Percentiles rank a stretch among this genome's conserved stretches.
Conservation (phyloP, 192 early-diverging fungal species). For the Allomyces macrogynus region DNA sequence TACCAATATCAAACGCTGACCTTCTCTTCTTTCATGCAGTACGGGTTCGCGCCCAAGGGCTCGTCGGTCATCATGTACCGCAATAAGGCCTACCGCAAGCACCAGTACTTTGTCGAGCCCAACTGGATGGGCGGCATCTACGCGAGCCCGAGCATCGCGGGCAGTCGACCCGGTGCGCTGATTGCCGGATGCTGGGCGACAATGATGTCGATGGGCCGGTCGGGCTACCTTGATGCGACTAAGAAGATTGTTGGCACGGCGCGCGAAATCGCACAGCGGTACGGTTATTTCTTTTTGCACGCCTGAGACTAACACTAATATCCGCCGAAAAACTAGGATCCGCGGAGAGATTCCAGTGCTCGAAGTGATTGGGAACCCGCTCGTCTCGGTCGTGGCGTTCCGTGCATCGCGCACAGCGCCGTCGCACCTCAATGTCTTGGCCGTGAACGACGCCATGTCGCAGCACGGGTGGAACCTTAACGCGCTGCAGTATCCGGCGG, state of each 20-base stretch:
- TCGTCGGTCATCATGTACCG: conserved; percentile 85
- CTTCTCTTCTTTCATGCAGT: conserved; percentile 14
- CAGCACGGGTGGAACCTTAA: conserved; percentile 68
- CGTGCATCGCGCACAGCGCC: conserved; percentile 16
- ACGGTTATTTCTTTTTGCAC: conserved; percentile 3
- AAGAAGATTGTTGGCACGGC: conserved; percentile 58
- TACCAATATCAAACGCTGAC: not conserved
- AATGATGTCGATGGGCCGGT: conserved; percentile 64
- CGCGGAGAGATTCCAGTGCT: conserved; percentile 35
- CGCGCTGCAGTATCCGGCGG: conserved; percentile 68
- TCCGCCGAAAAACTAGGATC: not conserved
- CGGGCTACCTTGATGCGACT: conserved; percentile 66
- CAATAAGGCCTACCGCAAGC: conserved; percentile 52
- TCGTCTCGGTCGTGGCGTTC: conserved; percentile 66
- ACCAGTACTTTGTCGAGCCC: conserved; percentile 77
- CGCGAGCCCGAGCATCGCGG: conserved; percentile 74
- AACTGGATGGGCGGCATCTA: conserved; percentile 96
- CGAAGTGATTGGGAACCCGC: conserved; percentile 66
- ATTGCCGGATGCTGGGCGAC: conserved; percentile 94
- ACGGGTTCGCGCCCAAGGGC: conserved; percentile 98
- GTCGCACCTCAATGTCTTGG: conserved; percentile 56
- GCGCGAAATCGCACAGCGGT: conserved; percentile 46
- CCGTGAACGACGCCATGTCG: conserved; percentile 61
- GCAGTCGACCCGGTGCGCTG: conserved; percentile 60
- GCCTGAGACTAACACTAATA: conserved; percentile 2